A percentile compares a stretch with the other conserved stretches of the same genome.
phyloP scores from a whole-genome alignment of 768 basidiomycete species.

The Pleurotus citrinopileatus region DNA sequence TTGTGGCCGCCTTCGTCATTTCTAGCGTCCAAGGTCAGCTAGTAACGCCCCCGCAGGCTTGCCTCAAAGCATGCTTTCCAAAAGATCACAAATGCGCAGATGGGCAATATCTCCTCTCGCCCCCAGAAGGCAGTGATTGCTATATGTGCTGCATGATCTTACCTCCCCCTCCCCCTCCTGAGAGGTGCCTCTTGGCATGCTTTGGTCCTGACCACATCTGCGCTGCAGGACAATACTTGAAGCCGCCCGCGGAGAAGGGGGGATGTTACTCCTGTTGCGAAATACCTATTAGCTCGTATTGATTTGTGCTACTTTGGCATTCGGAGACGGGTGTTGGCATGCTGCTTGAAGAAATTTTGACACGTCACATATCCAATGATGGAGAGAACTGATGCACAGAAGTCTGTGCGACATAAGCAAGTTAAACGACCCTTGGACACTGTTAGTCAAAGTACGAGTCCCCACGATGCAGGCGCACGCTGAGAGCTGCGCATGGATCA shows the following conservation, averaged over 20 bases:
- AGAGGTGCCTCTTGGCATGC: neutral
- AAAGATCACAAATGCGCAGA: constrained; percentile 1
- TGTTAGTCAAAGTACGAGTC: no score
- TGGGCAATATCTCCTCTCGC: neutral
- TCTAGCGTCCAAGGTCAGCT: no score
- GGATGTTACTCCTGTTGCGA: neutral
- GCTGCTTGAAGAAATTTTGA: no score
- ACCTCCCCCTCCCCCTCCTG: neutral
- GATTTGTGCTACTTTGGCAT: no score
- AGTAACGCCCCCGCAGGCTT: neutral
- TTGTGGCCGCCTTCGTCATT: no score
- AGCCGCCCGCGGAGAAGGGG: neutral
- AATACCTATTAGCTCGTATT: neutral
- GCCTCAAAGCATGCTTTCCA: constrained; percentile 5
- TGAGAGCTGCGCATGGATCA: no score
- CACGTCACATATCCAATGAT: no score
- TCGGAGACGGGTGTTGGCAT: no score
- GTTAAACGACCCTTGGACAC: no score
- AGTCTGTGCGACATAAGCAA: no score
- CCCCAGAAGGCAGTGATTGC: neutral
- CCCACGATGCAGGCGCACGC: no score
- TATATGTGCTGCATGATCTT: constrained; percentile 3
- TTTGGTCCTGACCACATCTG: neutral
- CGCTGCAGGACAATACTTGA: neutral
- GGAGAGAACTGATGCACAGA: no score